Base-by-base conservation (phyloP, 768 basidiomycete species). In the Panellus pusillus region DNA sequence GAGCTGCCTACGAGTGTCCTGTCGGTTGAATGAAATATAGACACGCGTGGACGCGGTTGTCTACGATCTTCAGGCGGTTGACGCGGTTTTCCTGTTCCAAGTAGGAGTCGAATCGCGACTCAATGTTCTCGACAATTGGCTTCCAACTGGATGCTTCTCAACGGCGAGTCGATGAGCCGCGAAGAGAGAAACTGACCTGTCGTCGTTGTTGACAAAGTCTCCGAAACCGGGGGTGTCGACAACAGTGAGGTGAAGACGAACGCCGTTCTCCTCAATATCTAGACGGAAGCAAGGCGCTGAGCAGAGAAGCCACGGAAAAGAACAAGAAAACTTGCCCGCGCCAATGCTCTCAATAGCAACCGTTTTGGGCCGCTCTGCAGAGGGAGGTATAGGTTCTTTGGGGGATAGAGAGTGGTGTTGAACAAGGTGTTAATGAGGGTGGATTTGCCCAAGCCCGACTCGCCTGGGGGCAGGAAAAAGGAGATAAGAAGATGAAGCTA, bases 251-350 rank as follows among this genome's bases (percentile, higher is more conserved):
- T 94, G 93, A 40, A 98, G 84, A 62, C 95, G 84, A 38, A 98
- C 97, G 54, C 95, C 96, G 55, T 90, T 96, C 78, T 99, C 97
- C 77, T 98, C 96, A 66, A 99, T 98, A 69, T 99, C 97, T 97
- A 71, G 57, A 68, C 63, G 64, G 62, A 67, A 70, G 61, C 36
- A 45, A 58, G 58, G 61, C 52, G 60, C 45, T 55, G 46, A 55
- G 61, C 50, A 27, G 44, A 40, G 46, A 52, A 46, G 29, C 37
- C 52, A 56, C 52, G 55, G 61, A 57, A 55, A 60, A 53, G 59
- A 61, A 66, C 60, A 79, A 80, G 63, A 66, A 24, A 96, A 57
- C 56, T 57, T 49, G 46, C 96, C 96, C 61, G 97, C 97, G 61
- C 91, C 93, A 67, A 98, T 98, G 72, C 93, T 96, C 79, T 98